Percentiles rank a stretch among this genome's conserved stretches.
Conservation (phyloP, 305 asterid genomes). For the Fraxinus sp. region DNA sequence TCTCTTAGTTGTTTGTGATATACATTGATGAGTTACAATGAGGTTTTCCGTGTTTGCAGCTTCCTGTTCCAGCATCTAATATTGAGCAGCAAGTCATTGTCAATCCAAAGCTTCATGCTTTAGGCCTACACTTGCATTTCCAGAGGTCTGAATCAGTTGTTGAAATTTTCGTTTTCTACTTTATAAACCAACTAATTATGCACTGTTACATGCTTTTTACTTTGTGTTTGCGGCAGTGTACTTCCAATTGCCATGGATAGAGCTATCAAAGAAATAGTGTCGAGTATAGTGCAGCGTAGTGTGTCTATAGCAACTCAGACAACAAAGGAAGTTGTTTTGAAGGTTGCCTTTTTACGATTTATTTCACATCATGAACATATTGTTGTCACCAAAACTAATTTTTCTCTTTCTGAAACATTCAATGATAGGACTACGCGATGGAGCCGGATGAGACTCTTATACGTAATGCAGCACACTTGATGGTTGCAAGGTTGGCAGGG, state of each 20-base stretch:
- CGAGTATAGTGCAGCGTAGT: slow-evolving; percentile 90
- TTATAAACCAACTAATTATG: background rate
- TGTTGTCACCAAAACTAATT: background rate
- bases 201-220: background rate
- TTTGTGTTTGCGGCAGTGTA: slow-evolving; percentile 50
- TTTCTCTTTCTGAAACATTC: background rate
- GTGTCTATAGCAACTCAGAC: slow-evolving; percentile 98
- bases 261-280: slow-evolving; percentile 93
- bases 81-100: slow-evolving; percentile 91
- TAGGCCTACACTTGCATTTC: slow-evolving; percentile 72
- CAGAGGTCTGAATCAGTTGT: slow-evolving; percentile 68
- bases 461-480: slow-evolving; percentile 91
- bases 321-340: slow-evolving; percentile 92
- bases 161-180: slow-evolving; percentile 18
- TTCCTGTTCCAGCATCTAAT: slow-evolving; percentile 74
- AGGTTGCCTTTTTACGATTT: slow-evolving; percentile 42
- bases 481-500: slow-evolving; percentile 98
- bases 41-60: slow-evolving; percentile 43
- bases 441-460: slow-evolving; percentile 93
- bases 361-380: background rate
- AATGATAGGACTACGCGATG: slow-evolving; percentile 85
- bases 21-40: slow-evolving; percentile 12
- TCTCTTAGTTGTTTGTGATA: background rate
- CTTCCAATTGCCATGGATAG: slow-evolving; percentile 92
- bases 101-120: slow-evolving; percentile 73